Conservation (phyloP, 2,329 filamentous ascomycete genomes). For the Penicillium sp. region DNA sequence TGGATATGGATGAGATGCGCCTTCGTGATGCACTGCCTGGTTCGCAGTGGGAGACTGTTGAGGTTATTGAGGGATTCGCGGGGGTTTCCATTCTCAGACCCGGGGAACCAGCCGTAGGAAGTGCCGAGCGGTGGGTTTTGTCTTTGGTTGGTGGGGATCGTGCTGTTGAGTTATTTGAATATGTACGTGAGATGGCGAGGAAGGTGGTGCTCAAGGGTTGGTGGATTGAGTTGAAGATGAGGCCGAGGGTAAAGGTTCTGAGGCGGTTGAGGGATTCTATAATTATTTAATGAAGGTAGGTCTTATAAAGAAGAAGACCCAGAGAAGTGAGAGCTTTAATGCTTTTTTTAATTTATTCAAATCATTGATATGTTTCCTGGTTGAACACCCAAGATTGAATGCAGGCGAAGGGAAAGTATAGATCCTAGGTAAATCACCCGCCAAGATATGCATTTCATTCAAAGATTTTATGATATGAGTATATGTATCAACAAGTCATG, state of each 20-base stretch:
- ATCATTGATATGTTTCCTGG: no score
- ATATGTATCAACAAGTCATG: conserved; percentile 5
- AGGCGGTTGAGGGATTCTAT: conserved; percentile 11
- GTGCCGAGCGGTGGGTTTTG: conserved; percentile 37
- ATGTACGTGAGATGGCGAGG: conserved; percentile 26
- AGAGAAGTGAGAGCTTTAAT: no score
- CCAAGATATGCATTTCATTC: background rate
- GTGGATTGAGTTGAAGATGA: conserved; percentile 57
- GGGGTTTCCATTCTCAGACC: conserved; percentile 52
- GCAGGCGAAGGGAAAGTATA: background rate
- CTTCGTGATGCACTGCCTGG: conserved; percentile 32
- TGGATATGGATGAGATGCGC: conserved; percentile 36
- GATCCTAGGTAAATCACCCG: background rate
- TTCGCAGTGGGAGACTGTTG: conserved; percentile 52
- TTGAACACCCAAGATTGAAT: background rate
- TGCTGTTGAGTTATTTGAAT: conserved; percentile 30
- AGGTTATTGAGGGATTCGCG: conserved; percentile 52
- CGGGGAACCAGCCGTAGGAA: conserved; percentile 28
- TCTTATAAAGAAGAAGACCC: background rate
- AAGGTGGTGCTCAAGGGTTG: conserved; percentile 46
- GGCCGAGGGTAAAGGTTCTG: conserved; percentile 55
- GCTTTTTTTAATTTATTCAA: no score
- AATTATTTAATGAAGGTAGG: background rate
- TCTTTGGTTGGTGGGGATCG: conserved; percentile 34
- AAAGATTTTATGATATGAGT: conserved; percentile 2